These are phyloP conservation scores for Linderniella brevidens DNA, from an alignment of 257 asterid genomes.

Conservation along the genomic window DNA sequence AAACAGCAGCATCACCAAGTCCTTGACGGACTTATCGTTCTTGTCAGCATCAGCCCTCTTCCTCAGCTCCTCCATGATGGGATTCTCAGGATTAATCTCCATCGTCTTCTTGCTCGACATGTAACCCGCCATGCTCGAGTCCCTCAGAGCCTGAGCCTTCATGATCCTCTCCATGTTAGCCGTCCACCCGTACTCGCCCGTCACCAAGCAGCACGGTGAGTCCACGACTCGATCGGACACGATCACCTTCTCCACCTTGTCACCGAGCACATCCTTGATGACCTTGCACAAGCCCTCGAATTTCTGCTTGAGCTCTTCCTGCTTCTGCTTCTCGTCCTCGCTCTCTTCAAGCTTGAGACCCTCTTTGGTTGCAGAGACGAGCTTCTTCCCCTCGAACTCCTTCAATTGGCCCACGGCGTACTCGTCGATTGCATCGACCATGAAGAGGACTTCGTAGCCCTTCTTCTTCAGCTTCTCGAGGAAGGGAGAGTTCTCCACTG, in stretches of 20 bases:
- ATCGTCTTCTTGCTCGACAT: conserved; percentile 65
- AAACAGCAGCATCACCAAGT: conserved; percentile 39
- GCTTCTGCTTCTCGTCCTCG: conserved; percentile 38
- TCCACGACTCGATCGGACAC: conserved; percentile 57
- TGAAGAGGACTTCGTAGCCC: conserved; percentile 37
- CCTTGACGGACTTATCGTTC: conserved; percentile 59
- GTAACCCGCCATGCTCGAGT: conserved; percentile 57
- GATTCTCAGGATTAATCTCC: conserved; percentile 57
- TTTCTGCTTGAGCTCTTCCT: conserved; percentile 27
- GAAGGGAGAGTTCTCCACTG: conserved; percentile 56
- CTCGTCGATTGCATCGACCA: conserved; percentile 58
- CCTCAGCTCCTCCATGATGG: conserved; percentile 58
- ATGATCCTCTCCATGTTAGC: conserved; percentile 62
- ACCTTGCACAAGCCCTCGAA: conserved; percentile 52
- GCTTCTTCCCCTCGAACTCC: conserved; percentile 45
- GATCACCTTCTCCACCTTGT: conserved; percentile 45
- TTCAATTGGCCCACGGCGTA: conserved; percentile 45
- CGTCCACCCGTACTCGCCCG: conserved; percentile 54
- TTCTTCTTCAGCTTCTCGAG: conserved; percentile 46
- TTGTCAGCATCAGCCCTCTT: conserved; percentile 65
- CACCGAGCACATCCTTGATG: conserved; percentile 47
- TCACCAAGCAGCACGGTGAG: conserved; percentile 56
- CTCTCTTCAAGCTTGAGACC: conserved; percentile 44
- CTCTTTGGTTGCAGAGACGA: conserved; percentile 49
- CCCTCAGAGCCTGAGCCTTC: conserved; percentile 59